Base-by-base conservation (phyloP, 2,329 filamentous ascomycete species). In the Mariannaea elegans region DNA sequence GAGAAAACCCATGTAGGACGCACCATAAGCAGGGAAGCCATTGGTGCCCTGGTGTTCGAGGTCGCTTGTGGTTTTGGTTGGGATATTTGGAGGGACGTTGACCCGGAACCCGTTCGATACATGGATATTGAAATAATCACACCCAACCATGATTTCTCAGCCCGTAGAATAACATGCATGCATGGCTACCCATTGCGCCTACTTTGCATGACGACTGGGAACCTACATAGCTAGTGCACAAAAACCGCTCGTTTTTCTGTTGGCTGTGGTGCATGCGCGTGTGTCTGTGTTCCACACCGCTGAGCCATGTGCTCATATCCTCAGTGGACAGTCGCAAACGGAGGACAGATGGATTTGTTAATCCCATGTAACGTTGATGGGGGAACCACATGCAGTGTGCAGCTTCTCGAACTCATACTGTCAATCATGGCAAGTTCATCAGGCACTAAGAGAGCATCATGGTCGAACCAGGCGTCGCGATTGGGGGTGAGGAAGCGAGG, bases 401-500 rank as follows among this genome's bases (percentile, higher is more conserved):
- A 31, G 16, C 18, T 8, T 13, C 32, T 23, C 31, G 14, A 29
- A 42, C 12, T 31, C 13, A 31, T 46, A 23, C 29, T 45, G 50
- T 21, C 24, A 32, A 34, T 57, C 29, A 45, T 45, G 39, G 34
- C 34, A 27, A 29, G 34, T 34, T 13, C 23, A 24, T 49, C 38
- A 19, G 34, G 19, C 12, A 46, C 32, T 41, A 31, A 34, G 21
- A 10, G 18, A 24, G 23, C 55, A 58, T 46, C 41, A 58, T 52
- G 38, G 36, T 21, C 23, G 49, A 54, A 39, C 36, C 16, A 31
- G 9, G 14, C 21, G 10, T 49, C 21, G 31, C 23, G 29, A 59
- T 59, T 59, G 50, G 50, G 27, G 44, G 31, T 29, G 16, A 38
- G 44, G 7, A 39, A 53, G 56, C 44, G 44, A 45, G 38, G 49